phyloP scores from a whole-genome alignment of 108 stramenopile species.

The Epithemia pelagica region DNA sequence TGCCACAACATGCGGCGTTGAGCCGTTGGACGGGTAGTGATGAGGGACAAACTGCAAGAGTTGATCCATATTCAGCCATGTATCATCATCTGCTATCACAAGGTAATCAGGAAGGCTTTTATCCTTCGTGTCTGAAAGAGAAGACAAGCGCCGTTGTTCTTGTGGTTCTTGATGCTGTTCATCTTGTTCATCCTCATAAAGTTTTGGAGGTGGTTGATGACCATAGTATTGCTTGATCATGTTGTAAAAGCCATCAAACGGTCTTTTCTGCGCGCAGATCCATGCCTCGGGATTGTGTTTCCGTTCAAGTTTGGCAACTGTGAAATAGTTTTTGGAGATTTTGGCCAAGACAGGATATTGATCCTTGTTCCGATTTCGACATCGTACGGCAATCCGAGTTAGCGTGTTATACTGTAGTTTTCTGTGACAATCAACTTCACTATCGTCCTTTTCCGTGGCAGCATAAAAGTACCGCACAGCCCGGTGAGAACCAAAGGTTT shows the following conservation, averaged over 20 bases:
- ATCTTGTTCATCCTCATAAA: background rate
- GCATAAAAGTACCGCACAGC: constrained; percentile 18
- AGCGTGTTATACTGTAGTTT: background rate
- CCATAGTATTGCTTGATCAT: constrained; percentile 11
- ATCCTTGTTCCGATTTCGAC: no score
- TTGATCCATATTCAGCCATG: constrained; percentile 30
- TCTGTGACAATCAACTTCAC: constrained; percentile 6
- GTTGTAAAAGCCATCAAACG: constrained; percentile 24
- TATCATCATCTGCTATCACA: constrained; percentile 39
- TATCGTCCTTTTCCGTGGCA: constrained; percentile 19
- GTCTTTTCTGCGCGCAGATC: constrained; percentile 45
- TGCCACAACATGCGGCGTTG: constrained; percentile 9
- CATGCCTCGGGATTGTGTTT: constrained; percentile 31
- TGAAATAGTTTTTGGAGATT: background rate
- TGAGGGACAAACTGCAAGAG: constrained; percentile 12
- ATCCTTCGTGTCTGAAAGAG: constrained; percentile 1
- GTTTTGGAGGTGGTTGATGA: no score
- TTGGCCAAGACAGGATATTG: background rate
- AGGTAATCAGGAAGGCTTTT: constrained; percentile 30
- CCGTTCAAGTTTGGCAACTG: background rate
- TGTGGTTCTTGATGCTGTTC: background rate
- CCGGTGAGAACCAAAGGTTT: constrained; percentile 17
- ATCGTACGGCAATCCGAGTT: background rate
- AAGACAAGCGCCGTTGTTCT: background rate
- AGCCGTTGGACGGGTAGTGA: constrained; percentile 8